Evolutionary conservation across 257 asterid genomes (phyloP), one percentile per base, ranked within the genome.

Genomic region (Perilla frutescens): DNA sequence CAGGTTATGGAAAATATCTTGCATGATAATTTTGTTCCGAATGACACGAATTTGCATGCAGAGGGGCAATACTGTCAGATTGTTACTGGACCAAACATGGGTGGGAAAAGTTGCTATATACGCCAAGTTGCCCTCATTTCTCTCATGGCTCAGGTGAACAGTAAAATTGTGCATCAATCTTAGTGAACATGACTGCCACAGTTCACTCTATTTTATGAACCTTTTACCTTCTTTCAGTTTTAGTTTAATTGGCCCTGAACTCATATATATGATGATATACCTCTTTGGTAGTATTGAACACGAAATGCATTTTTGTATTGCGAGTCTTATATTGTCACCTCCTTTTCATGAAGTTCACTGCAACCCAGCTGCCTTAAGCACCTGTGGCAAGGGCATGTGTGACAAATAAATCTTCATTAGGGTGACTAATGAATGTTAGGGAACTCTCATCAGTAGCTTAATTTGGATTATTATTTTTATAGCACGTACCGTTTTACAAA

Each of bases 31-130:
- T 94, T 91, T 83, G 99, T 94, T 65, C 97, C 99, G 51, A 94
- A 94, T 57, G 96, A 90, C 76, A 87, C 99, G 58, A 68, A 85
- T 77, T 83, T 94, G 88, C 92, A 91, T 77, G 97, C 87, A 8
- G 90, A 88, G 67, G 84, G 87, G 70, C 88, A 84, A 80, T 84
- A 81, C 78, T 91, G 99, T 81, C 99, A 94, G 82, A 87, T 94
- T 79, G 84, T 94, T 71, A 91, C 99, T 60, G 99, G 99, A 79
- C 97, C 99, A 70, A 94, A 94, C 85, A 94, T 94, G 99, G 99
- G 99, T 62, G 99, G 99, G 41, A 94, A 91, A 85, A 94, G 99
- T 77, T 94, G 99, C 91, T 94, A 94, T 80, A 91, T 94, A 76
- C 97, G 97, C 68, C 99, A 94, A 83, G 97, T 91, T 86, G 97